A percentile compares a stretch with the other conserved stretches of the same genome.
These are phyloP conservation scores for Lignosus rhinocerotis DNA, from an alignment of 1,284 basidiomycete genomes.

Conservation along the genomic window DNA sequence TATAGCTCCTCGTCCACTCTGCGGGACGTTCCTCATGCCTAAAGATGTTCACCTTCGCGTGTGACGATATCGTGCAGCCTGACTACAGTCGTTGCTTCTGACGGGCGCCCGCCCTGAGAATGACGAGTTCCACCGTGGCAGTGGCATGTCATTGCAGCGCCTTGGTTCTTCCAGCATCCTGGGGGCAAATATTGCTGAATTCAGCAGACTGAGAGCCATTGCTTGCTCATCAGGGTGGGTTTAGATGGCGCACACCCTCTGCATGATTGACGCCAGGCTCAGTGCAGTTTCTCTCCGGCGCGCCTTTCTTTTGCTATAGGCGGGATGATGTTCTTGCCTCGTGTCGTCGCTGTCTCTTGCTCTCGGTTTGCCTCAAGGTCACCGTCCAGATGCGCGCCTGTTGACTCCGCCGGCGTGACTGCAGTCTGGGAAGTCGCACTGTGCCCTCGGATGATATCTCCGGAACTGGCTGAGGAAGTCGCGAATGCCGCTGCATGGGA, in stretches of 20 bases:
- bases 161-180: conserved; percentile 1
- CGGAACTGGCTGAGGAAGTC: conserved; percentile 2
- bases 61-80: conserved; percentile 22
- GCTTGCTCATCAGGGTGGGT: not conserved
- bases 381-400: not conserved
- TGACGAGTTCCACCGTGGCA: conserved; percentile 10
- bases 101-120: conserved; percentile 15
- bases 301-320: not conserved
- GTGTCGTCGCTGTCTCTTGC: too few relatives aligned
- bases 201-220: not conserved
- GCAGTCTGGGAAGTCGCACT: conserved; percentile 2
- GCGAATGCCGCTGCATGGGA: conserved; percentile 14
- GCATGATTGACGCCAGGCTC: conserved; percentile 13
- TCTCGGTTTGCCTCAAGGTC: not conserved
- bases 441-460: not conserved
- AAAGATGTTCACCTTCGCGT: conserved; percentile 7
- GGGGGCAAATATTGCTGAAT: not conserved
- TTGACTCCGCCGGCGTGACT: not conserved
- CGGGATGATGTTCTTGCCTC: too few relatives aligned
- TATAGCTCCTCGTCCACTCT: conserved; percentile 1
- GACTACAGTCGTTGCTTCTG: conserved; percentile 23
- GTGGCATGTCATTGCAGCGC: conserved; percentile 4
- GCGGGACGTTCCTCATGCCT: not conserved
- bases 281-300: not conserved
- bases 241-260: not conserved